These are phyloP conservation scores for Baeospora myosura DNA, from an alignment of 1,284 basidiomycete genomes.

Conservation along the genomic window DNA sequence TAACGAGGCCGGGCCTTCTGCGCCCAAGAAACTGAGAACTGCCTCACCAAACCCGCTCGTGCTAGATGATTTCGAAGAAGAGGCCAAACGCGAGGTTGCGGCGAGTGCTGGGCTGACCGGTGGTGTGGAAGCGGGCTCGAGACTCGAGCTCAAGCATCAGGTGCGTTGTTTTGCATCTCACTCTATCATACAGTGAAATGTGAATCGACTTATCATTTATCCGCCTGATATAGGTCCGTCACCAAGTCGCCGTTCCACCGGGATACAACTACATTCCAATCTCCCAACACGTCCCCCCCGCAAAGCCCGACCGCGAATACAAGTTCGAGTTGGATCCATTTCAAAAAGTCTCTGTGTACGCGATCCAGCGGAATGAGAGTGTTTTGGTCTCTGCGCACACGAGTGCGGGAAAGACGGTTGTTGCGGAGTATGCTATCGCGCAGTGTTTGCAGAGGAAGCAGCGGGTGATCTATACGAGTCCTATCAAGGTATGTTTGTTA, in stretches of 20 bases:
- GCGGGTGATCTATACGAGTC: constrained; percentile 97
- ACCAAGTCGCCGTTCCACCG: constrained; percentile 93
- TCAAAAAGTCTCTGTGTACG: constrained; percentile 89
- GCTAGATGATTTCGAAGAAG: constrained; percentile 84
- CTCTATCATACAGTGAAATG: no score
- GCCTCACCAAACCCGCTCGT: constrained; percentile 62
- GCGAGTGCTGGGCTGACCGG: constrained; percentile 78
- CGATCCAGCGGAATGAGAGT: constrained; percentile 95
- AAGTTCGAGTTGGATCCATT: constrained; percentile 98
- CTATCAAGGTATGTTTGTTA: constrained; percentile 79
- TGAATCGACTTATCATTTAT: constrained; percentile 6
- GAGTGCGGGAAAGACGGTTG: constrained; percentile 96
- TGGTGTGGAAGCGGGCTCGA: constrained; percentile 56
- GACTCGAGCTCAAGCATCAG: constrained; percentile 73
- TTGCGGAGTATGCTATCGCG: constrained; percentile 98
- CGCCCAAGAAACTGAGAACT: not conserved
- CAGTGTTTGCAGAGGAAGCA: constrained; percentile 90
- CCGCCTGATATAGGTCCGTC: constrained; percentile 56
- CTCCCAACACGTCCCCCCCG: constrained; percentile 83
- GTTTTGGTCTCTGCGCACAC: constrained; percentile 99
- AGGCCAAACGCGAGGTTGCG: constrained; percentile 83
- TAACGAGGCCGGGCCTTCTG: not conserved
- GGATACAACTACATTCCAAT: constrained; percentile 91
- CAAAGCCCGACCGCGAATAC: constrained; percentile 89
- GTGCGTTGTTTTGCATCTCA: constrained; percentile 29